Percentiles rank a stretch among this genome's conserved stretches.
Conservation (phyloP, 371 early-diverging fungal genomes). For the Catenaria anguillulae region DNA sequence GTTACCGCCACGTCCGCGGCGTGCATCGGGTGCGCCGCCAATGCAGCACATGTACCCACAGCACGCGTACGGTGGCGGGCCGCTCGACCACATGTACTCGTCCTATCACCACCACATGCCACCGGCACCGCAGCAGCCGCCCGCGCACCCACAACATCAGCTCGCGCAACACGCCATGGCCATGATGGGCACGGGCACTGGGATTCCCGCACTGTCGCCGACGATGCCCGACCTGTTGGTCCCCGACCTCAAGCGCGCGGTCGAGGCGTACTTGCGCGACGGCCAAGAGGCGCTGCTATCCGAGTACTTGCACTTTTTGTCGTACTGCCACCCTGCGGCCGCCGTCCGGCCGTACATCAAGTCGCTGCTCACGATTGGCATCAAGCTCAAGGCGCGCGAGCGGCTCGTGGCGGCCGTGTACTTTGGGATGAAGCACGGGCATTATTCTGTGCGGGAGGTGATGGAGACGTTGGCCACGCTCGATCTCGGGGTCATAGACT, state of each 20-base stretch:
- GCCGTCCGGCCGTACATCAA: background rate
- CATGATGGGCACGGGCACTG: too few species aligned
- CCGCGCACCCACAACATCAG: too few species aligned
- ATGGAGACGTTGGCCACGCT: constrained; percentile 5
- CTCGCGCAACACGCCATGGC: too few species aligned
- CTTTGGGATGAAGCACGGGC: background rate
- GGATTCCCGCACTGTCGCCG: too few species aligned
- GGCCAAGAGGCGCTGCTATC: background rate
- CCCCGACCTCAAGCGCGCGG: background rate
- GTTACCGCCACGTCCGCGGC: background rate
- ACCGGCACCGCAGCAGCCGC: too few species aligned
- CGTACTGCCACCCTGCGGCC: too few species aligned
- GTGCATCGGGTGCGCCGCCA: too few species aligned
- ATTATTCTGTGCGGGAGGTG: background rate
- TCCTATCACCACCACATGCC: too few species aligned
- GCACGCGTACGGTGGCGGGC: too few species aligned
- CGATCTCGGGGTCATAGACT: background rate
- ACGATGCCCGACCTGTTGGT: background rate
- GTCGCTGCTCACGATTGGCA: background rate
- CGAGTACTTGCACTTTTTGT: background rate
- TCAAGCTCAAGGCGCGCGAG: constrained; percentile 1
- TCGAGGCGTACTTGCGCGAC: background rate
- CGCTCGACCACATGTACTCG: too few species aligned
- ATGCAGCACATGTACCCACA: too few species aligned
- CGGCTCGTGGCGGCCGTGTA: background rate